Base-by-base conservation (phyloP, 225 moss, liverwort and hornwort species). In the Pseudisothecium myosuroides region DNA sequence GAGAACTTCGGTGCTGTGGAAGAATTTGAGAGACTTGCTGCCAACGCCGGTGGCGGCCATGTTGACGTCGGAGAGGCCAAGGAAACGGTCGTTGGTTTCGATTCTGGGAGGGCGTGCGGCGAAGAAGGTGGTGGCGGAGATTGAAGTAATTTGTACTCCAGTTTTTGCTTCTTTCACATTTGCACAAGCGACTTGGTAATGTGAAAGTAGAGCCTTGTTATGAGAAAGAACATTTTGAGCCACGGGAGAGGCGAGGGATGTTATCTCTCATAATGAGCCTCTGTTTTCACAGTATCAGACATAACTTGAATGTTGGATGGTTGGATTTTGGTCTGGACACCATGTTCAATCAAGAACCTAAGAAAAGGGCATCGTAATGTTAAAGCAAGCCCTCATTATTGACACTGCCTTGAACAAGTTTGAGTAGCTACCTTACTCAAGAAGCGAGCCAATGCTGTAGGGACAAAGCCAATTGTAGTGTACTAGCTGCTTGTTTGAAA, bases 81-180 rank as follows among this genome's bases (percentile, higher is more conserved):
- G 90, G 43, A 92, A 75, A 67, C 72, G 87, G 17, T 94, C 91
- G 62, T 64, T 91, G 87, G 80, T 89, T 82, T 88, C 88, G 58
- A 89, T 91, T 87, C 85, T 92, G 28, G 91, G 88, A n/a, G 78
- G 86, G 17, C 87, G 66, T 27, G 64, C 91, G 32, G 87, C 94
- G 31, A 92, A 87, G 88, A 94, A 69, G 87, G 77, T 79, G 74
- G 52, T 71, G 37, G 90, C 89, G 28, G 90, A 91, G 39, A 85
- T 85, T 31, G 92, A 94, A 91, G 94, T 94, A 78, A 39, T 31
- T 65, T 28, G 10, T 63, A 52, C 8, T 41, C 43, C 36, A 39
- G 50, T 56, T 74, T 43, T 21, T 8, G 32, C 56, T 61, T 20
- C 47, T 84, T 84, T 15, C 22, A 75, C 32, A 66, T 55, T 68